Percentiles rank a stretch among this genome's conserved stretches.
phyloP scores from a whole-genome alignment of 176 grass and related monocot genomes.

The Aegilops umbellulata region DNA sequence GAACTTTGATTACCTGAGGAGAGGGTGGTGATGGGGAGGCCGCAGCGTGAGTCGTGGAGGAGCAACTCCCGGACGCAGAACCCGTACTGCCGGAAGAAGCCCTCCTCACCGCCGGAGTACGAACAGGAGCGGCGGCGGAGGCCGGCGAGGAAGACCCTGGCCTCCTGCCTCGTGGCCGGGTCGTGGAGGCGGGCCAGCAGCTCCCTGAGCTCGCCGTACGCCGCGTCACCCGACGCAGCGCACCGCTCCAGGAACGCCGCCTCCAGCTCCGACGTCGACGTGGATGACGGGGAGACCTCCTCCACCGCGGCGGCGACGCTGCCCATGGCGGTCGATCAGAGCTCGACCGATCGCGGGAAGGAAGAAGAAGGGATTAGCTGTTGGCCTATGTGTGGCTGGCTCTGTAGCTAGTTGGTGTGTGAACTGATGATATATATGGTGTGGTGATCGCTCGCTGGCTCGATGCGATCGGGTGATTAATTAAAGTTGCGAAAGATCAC shows the following conservation, averaged over 20 bases:
- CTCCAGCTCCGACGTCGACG: no score
- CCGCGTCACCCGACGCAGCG: constrained; percentile 35
- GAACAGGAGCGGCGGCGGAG: background rate
- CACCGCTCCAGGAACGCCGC: constrained; percentile 36
- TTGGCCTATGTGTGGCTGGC: no score
- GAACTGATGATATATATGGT: background rate
- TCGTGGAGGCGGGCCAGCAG: constrained; percentile 34
- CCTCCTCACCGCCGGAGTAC: background rate
- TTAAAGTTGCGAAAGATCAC: background rate
- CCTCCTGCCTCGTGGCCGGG: constrained; percentile 24
- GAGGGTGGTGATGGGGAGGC: background rate
- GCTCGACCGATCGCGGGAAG: background rate
- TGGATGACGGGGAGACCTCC: background rate
- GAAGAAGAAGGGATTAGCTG: background rate
- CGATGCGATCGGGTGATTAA: background rate
- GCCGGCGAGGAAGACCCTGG: constrained; percentile 30
- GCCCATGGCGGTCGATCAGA: background rate
- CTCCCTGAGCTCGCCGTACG: constrained; percentile 44
- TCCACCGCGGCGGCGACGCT: background rate
- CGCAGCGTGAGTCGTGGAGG: background rate
- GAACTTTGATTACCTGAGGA: constrained; percentile 10
- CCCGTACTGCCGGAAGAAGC: constrained; percentile 26
- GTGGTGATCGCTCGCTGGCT: background rate
- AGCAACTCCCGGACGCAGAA: constrained; percentile 39
- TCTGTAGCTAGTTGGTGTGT: background rate